Base-by-base conservation (phyloP, 2,329 filamentous ascomycete species). In the Albophoma yamanashiensis region DNA sequence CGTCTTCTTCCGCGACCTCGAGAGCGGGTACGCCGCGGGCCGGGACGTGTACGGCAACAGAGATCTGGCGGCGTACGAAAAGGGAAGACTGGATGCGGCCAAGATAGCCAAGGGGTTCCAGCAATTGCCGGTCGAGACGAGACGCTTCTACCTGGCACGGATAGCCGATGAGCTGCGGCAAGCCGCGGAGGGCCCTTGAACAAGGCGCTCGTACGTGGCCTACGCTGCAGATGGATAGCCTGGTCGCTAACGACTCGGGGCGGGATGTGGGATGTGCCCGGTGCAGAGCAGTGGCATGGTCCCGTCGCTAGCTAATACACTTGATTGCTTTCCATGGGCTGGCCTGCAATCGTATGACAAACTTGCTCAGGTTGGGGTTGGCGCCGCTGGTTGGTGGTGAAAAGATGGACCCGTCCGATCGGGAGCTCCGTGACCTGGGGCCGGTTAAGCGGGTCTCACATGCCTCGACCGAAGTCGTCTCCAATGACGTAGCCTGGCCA, bases 21-120 rank as follows among this genome's bases (percentile, higher is more conserved):
- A 85, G 3, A 76, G 71, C 3, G 85, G 82, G 1, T 94, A 94
- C 70, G 85, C 90, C 0, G 72, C 81, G 1, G 91, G 92, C 1
- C 82, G 86, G 64, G 92, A 96, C 70, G 88, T 96, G 0, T 96
- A 96, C 69, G 92, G 90, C 1, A 96, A 96, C 69, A 81, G 91
- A 45, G 92, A 96, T 72, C 72, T 96, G 57, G 87, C 88, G 45
- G 89, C 88, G 1, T 96, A 95, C 69, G 91, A 96, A 70, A 91
- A 89, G 67, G 89, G 89, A 0, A 80, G 92, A 58, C 80, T 83
- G 64, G 89, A 93, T 66, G 74, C 95, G 7, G 79, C 82, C 53
- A 87, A 83, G 65, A 86, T 96, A 34, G 74, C 76, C 0, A 84
- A 79, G 62, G 78, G 78, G 2, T 91, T 93, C 68, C 79, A 82